A percentile compares a stretch with the other conserved stretches of the same genome.
Evolutionary conservation across 148 eudicot genomes (phyloP).

Genomic region (Rhododendron vialii): DNA sequence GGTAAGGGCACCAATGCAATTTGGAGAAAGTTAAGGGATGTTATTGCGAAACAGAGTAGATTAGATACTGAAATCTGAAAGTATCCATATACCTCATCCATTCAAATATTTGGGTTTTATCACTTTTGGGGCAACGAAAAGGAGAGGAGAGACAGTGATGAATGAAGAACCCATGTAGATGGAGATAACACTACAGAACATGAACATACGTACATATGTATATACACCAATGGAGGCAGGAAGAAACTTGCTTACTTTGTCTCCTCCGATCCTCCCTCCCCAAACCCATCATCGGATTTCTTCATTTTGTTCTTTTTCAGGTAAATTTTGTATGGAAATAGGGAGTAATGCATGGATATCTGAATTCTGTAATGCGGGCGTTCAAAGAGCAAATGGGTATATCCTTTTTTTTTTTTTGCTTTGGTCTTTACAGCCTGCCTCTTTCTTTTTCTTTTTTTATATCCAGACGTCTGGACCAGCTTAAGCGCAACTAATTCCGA

Average conservation of each 20-base stretch:
- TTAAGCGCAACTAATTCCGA: too few species aligned
- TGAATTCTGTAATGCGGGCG: not conserved
- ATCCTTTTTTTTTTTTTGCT: not conserved
- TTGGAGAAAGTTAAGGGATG: not conserved
- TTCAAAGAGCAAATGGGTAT: not conserved
- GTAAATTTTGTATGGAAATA: conserved; percentile 16
- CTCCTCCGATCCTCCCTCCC: conserved; percentile 39
- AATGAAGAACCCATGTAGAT: not conserved
- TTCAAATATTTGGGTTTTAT: not conserved
- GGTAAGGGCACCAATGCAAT: not conserved
- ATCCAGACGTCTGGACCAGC: too few species aligned
- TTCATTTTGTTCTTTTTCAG: conserved; percentile 34
- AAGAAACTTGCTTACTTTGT: conserved; percentile 57
- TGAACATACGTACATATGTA: not conserved
- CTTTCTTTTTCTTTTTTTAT: not conserved
- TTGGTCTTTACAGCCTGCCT: not conserved
- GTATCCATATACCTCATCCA: not conserved
- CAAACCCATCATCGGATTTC: conserved; percentile 35
- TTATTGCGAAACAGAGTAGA: not conserved
- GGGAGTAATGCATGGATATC: not conserved
- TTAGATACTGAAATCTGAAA: not conserved
- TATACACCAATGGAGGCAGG: conserved; percentile 51
- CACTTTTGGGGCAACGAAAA: not conserved
- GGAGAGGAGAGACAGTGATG: not conserved
- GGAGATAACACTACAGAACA: not conserved